Evolutionary conservation across 2,329 filamentous ascomycete genomes (phyloP), one percentile per base, ranked within the genome.

Genomic region (Metarhizium anisopliae): DNA sequence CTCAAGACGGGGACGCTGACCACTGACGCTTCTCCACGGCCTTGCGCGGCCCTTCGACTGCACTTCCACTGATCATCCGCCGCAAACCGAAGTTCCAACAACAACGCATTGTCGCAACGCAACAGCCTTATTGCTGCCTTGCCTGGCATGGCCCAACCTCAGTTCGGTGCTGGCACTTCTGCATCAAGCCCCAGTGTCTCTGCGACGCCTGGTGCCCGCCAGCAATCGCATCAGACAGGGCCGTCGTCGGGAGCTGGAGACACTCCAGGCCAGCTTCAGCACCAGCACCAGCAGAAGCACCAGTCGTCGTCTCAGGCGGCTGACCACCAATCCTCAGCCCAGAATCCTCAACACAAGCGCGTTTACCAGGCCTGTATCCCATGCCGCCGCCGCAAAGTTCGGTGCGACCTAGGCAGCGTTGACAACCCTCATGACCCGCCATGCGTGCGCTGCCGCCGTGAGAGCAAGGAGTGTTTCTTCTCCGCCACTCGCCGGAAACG

Each of bases 401-500:
- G 82, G 57, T 84, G 80, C 69, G 81, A 84, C 61, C 72, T 85
- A 6, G 82, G 82, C 56, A 87, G 86, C 65, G 93, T 97, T 68
- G 94, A 97, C 73, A 93, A 94, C 65, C 94, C 94, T 29, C 85
- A 92, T 71, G 90, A 95, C 64, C 93, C 93, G 55, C 94, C 94
- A 2, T 99, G 94, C 71, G 89, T 93, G 58, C 85, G 94, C 67
- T 99, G 94, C 70, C 87, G 91, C 54, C 86, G 94, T 62, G 94
- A 99, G 77, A 90, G 87, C 75, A 97, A 97, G 71, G 87, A 96
- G 66, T 99, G 94, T 77, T 95, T 87, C 79, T 99, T 99, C 77
- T 95, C 91, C 59, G 90, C 91, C 20, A 97, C 92, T 36, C 82
- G 94, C 52, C 85, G 94, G 67, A 97, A 97, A 83, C 84, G 91